Evolutionary conservation across 345 rosid species (phyloP), one percentile per base, ranked within the genome.

Genomic region (Populus deltoides): DNA sequence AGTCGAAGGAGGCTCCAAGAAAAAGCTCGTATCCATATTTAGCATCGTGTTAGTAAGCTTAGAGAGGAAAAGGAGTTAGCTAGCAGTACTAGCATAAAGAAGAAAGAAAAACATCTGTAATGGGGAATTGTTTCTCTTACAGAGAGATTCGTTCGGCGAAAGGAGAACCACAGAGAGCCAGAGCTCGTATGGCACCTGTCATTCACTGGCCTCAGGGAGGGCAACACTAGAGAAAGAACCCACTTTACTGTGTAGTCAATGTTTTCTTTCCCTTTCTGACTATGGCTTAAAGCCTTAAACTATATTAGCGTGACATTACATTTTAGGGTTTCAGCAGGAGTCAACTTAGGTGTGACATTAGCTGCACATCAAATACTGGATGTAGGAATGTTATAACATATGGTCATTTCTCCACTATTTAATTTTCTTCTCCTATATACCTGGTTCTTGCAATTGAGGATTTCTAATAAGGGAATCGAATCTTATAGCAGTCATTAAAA

Each of bases 1-100:
- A 75, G 83, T 71, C 31, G 67, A 66, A 27, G 39, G 47, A 68
- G 74, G 69, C 70, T 70, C 9, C 3, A 25, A 38, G 72, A n/a
- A 75, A 76, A 85, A 63, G 77, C 80, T 71, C 35, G 78, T 77
- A 68, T 38, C 80, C 75, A 77, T 77, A 76, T 81, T 76, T 71
- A 33, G 85, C 49, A 81, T 81, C 53, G 77, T 61, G 73, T 62
- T 49, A 45, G 10, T 15, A n/a, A 55, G 75, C 75, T 71, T 20
- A 62, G 65, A 78, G 75, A 72, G 75, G 78, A 16, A 63, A 75
- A 35, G 47, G 59, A 57, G 25, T 36, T n/a, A 0, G 31, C n/a
- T 3, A 71, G 27, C 20, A 29, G 49, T 16, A 1, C 24, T 5
- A 20, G 22, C 1, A 20, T 4, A 7, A 12, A n/a, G 4, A 20